Base-by-base conservation (phyloP, 2,329 filamentous ascomycete genomes). In the Metarhizium robertsii region DNA sequence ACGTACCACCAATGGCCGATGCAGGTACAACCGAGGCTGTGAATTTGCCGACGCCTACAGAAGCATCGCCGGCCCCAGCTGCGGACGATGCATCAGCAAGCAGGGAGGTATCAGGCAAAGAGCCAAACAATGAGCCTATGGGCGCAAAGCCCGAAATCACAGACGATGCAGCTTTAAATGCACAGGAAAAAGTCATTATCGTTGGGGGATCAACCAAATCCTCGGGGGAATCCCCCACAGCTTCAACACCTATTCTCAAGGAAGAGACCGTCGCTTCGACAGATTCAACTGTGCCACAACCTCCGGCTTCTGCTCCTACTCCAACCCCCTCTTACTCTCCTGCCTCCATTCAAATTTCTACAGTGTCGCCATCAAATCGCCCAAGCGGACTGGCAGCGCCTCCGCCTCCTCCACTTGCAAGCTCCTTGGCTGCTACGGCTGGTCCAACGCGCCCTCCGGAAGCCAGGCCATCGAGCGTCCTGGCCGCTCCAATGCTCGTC, bases 401-500 rank as follows among this genome's bases (percentile, higher is more conserved):
- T 7, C 57, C 59, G n/a, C 58, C 60, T 30, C 55, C 55, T 53
- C 52, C 61, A 30, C 50, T 52, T 8, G 38, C 55, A 16, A 34
- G 49, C 29, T 42, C 54, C 38, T 43, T 64, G 50, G 57, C 62
- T 38, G 59, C 64, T 14, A 61, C 64, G 3, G 20, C 61, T 34
- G 63, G 60, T 5, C 55, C 65, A 8, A 57, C 65, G 30, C 63
- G 61, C 14, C 59, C 65, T 2, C 47, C 58, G 20, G 64, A 67
- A 30, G 49, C 63, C 4, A 65, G 67, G 48, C 62, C 69, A 18
- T 67, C 61, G 14, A 63, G 64, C n/a, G 67, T 73, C 25, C 65
- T 74, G 4, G 71, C 70, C 13, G 67, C 69, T 3, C 72, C 73
- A 1, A 58, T 69, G 2, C 69, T 74, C 34, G 71, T 68, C 8